Evolutionary conservation across 805 yeast genomes (phyloP).

Genomic region (Candida takata): DNA sequence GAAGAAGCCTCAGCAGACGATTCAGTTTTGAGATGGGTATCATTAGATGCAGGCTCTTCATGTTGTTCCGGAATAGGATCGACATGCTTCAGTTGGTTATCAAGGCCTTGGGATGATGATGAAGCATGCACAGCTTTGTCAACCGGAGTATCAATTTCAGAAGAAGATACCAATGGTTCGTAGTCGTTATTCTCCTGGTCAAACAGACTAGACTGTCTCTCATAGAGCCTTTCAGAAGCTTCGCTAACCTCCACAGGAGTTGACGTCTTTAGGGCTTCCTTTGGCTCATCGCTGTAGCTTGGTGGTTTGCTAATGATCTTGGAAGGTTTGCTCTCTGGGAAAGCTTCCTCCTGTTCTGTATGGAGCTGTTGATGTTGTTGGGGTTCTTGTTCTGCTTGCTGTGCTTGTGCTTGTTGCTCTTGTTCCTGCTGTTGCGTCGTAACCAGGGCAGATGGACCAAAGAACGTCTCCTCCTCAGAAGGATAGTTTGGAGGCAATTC

Average conservation of each 20-base stretch:
- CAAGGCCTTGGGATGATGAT: too few relatives aligned
- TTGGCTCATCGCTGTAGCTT: slow-evolving; percentile 22
- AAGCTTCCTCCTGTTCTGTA: not conserved
- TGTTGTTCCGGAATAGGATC: too few relatives aligned
- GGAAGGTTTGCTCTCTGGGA: slow-evolving; percentile 3
- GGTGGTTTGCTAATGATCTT: slow-evolving; percentile 18
- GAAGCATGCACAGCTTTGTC: too few relatives aligned
- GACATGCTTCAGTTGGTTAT: too few relatives aligned
- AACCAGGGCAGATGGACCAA: slow-evolving; percentile 36
- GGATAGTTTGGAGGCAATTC: slow-evolving; percentile 68
- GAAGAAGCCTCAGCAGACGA: slow-evolving; percentile 1
- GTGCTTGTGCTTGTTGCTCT: not conserved
- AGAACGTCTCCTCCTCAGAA: slow-evolving; percentile 53
- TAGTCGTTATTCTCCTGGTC: slow-evolving; percentile 26
- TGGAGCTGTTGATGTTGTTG: not conserved
- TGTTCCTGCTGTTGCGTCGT: not conserved
- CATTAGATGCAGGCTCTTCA: not conserved
- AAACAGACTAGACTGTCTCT: slow-evolving; percentile 27
- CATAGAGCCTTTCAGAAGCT: slow-evolving; percentile 22
- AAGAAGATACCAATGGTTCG: slow-evolving; percentile 3
- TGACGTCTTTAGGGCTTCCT: slow-evolving; percentile 6
- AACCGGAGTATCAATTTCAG: not conserved
- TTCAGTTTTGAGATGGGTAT: not conserved
- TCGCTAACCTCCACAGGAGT: slow-evolving; percentile 7
- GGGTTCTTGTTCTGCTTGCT: not conserved